Percentiles rank a stretch among this genome's conserved stretches.
phyloP scores from a whole-genome alignment of 2,329 filamentous ascomycete genomes.

The Xylaria sp. region DNA sequence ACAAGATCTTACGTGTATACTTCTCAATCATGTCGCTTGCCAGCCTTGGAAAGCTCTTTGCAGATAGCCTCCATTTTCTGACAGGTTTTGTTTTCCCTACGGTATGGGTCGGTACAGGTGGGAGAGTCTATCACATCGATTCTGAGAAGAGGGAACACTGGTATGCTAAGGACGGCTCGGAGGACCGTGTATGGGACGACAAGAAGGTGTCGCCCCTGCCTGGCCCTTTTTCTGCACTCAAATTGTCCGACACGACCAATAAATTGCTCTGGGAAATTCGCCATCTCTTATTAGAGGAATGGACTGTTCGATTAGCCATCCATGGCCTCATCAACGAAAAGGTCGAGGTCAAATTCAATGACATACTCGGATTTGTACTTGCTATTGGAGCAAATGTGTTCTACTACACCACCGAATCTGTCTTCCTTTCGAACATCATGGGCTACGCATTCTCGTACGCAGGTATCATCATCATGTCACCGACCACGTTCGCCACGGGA shows the following conservation, averaged over 20 bases:
- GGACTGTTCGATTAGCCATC: constrained; percentile 62
- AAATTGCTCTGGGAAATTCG: constrained; percentile 62
- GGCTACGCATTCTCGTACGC: constrained; percentile 89
- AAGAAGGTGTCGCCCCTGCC: constrained; percentile 54
- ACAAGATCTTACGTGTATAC: constrained; percentile 84
- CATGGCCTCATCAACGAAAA: constrained; percentile 63
- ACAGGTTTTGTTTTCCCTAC: constrained; percentile 78
- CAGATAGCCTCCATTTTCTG: constrained; percentile 74
- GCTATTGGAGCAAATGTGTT: constrained; percentile 65
- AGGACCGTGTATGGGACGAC: constrained; percentile 46
- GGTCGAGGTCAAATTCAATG: constrained; percentile 65
- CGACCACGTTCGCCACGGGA: constrained; percentile 86
- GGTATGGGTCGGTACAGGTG: constrained; percentile 66
- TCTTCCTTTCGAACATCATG: constrained; percentile 81
- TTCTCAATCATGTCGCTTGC: constrained; percentile 84
- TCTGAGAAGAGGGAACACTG: constrained; percentile 54
- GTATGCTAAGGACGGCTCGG: constrained; percentile 45
- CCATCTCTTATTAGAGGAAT: constrained; percentile 61
- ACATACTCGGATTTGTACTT: constrained; percentile 65
- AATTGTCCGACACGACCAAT: constrained; percentile 44
- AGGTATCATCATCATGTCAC: constrained; percentile 84
- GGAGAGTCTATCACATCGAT: constrained; percentile 60
- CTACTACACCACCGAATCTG: constrained; percentile 73
- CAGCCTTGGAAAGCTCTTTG: constrained; percentile 77
- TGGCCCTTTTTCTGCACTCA: constrained; percentile 52